These are phyloP conservation scores for Trifolium pratense DNA, from an alignment of 306 rosid genomes.

Conservation along the genomic window DNA sequence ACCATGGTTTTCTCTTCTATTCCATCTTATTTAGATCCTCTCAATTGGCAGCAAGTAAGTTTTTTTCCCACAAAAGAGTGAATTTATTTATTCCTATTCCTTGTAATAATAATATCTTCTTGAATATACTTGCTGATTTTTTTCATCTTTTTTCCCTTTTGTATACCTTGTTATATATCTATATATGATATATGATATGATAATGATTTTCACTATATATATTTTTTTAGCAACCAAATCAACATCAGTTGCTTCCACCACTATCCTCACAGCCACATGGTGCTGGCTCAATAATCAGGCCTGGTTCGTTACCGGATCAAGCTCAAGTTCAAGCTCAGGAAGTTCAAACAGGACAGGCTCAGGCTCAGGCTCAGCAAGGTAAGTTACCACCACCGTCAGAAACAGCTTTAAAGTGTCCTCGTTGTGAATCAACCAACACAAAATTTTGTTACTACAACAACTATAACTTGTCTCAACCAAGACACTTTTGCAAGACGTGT, in stretches of 20 bases:
- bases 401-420: conserved; percentile 82
- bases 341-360: background rate
- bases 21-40: conserved; percentile 99
- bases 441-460: conserved; percentile 93
- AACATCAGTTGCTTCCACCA: conserved; percentile 53
- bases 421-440: conserved; percentile 88
- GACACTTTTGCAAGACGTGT: conserved; percentile 95
- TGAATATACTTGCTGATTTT: conserved; percentile 70
- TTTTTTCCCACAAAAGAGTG: conserved; percentile 35
- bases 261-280: conserved; percentile 42
- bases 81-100: conserved; percentile 81
- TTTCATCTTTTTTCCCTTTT: conserved; percentile 12
- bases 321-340: background rate
- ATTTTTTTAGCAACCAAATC: conserved; percentile 65
- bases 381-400: conserved; percentile 70
- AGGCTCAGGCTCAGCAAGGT: conserved; percentile 59
- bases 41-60: conserved; percentile 94
- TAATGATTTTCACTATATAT: background rate
- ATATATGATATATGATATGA: background rate
- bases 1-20: conserved; percentile 96
- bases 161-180: conserved; percentile 8
- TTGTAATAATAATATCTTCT: conserved; percentile 48
- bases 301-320: background rate
- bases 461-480: conserved; percentile 82
- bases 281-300: conserved; percentile 37